These are phyloP conservation scores for Blastobotrys robertii DNA, from an alignment of 805 yeast species.

Conservation along the genomic window DNA sequence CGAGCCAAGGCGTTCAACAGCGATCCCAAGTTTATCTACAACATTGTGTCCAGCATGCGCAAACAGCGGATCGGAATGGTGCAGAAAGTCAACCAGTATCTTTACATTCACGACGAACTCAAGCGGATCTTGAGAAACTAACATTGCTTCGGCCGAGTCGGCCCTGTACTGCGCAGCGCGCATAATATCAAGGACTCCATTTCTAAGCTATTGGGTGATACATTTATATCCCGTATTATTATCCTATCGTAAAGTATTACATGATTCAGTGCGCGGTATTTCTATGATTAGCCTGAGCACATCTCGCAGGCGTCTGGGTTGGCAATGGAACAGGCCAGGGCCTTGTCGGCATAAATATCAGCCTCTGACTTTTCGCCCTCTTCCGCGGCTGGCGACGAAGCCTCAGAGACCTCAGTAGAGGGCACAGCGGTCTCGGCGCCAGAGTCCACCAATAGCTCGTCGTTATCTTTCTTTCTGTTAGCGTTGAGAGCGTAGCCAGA, in stretches of 20 bases:
- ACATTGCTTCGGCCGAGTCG: neutral
- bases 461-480: too few species aligned
- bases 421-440: neutral
- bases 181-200: neutral
- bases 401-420: conserved; percentile 3
- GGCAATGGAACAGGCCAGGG: conserved; percentile 90
- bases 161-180: too few species aligned
- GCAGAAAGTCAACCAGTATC: conserved; percentile 30
- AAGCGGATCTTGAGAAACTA: neutral
- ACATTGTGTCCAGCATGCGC: conserved; percentile 28
- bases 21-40: conserved; percentile 18
- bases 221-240: too few species aligned
- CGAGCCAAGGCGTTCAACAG: conserved; percentile 1
- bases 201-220: neutral
- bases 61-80: conserved; percentile 35
- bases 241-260: neutral
- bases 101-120: conserved; percentile 29
- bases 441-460: too few species aligned
- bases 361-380: conserved; percentile 39
- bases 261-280: neutral
- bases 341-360: conserved; percentile 87
- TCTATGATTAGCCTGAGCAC: conserved; percentile 82
- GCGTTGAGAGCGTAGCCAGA: conserved; percentile 3
- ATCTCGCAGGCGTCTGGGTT: conserved; percentile 97
- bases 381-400: conserved; percentile 8